These are phyloP conservation scores for Epichloe brachyelytri DNA, from an alignment of 2,329 filamentous ascomycete genomes.

Conservation along the genomic window DNA sequence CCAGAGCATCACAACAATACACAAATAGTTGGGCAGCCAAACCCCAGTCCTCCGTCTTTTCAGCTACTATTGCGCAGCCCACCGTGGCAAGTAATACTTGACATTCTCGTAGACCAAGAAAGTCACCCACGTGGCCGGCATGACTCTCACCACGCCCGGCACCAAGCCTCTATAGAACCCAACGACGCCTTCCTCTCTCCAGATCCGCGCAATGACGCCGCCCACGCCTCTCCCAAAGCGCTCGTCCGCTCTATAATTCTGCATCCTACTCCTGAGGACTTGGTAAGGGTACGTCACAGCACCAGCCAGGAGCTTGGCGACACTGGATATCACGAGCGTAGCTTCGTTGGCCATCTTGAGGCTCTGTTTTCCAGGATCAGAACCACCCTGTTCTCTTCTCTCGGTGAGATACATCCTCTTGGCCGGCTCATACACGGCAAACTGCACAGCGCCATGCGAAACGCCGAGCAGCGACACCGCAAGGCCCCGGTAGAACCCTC, in stretches of 20 bases:
- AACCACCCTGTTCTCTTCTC: background rate
- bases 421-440: constrained; percentile 77
- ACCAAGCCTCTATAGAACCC: constrained; percentile 90
- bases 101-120: constrained; percentile 96
- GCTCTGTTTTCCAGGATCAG: background rate
- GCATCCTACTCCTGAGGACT: constrained; percentile 74
- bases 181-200: constrained; percentile 61
- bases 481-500: constrained; percentile 80
- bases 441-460: constrained; percentile 86
- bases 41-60: background rate
- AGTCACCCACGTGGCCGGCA: constrained; percentile 92
- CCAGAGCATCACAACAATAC: too few relatives aligned
- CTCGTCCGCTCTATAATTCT: constrained; percentile 72
- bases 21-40: too few relatives aligned
- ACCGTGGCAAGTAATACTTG: constrained; percentile 52
- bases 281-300: constrained; percentile 90
- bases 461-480: constrained; percentile 75
- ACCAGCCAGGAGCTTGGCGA: constrained; percentile 80
- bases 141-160: constrained; percentile 77
- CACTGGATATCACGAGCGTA: constrained; percentile 66
- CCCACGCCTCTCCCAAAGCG: constrained; percentile 56
- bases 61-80: constrained; percentile 11
- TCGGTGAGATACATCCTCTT: constrained; percentile 39
- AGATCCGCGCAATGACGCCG: constrained; percentile 64
- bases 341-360: constrained; percentile 53